These are phyloP conservation scores for Arabidopsis arenosa DNA, from an alignment of 345 rosid species.

Conservation along the genomic window DNA sequence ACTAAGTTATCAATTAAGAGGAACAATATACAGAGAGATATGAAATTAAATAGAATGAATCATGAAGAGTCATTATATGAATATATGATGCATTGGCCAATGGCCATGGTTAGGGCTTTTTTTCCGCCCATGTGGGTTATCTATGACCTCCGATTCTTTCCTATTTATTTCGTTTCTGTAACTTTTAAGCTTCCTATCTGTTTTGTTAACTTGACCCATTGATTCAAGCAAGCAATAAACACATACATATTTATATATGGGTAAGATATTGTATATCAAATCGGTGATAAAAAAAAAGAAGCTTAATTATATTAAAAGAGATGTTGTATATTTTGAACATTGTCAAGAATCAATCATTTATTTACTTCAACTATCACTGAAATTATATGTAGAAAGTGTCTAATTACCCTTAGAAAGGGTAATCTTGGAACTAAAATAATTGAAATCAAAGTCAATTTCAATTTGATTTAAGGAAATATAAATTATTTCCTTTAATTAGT, in stretches of 20 bases:
- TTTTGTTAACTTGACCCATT: constrained; percentile 43
- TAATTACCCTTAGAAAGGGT: neutral
- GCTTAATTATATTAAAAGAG: too few species aligned
- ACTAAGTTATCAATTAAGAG: constrained; percentile 17
- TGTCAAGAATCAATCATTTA: too few species aligned
- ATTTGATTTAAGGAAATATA: too few species aligned
- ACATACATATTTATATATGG: neutral
- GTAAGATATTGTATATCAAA: neutral
- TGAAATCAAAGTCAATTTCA: too few species aligned
- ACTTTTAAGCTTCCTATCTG: constrained; percentile 41
- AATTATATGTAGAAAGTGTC: neutral
- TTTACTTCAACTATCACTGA: too few species aligned
- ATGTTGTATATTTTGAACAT: neutral
- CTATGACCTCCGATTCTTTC: constrained; percentile 35
- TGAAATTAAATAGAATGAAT: constrained; percentile 20
- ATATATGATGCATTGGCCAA: constrained; percentile 42
- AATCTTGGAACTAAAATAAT: too few species aligned
- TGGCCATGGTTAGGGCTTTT: constrained; percentile 38
- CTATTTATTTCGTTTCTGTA: constrained; percentile 39
- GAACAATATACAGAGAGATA: constrained; percentile 8
- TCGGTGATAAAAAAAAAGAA: too few species aligned
- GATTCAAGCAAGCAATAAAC: constrained; percentile 40
- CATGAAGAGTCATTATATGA: constrained; percentile 24
- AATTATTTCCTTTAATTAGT: too few species aligned
- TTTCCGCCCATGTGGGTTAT: constrained; percentile 35